phyloP scores from a whole-genome alignment of 2,329 filamentous ascomycete species.

The Aspergillus sp. region DNA sequence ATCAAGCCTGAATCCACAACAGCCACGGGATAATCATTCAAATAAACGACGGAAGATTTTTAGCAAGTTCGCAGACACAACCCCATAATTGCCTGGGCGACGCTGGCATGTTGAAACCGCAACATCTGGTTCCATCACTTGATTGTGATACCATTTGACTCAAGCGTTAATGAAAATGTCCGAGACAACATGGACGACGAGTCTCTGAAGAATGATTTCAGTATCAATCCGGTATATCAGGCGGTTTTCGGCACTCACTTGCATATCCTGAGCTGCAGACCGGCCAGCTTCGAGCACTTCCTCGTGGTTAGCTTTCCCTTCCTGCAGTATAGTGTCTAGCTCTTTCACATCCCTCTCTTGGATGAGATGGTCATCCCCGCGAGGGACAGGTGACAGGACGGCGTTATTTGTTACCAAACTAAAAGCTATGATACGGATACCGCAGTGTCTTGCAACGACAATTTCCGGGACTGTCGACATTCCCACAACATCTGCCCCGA shows the following conservation, averaged over 20 bases:
- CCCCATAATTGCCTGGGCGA: neutral
- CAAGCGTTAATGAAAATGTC: slow-evolving; percentile 26
- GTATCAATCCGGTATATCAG: neutral
- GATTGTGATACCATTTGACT: neutral
- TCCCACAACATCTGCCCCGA: slow-evolving; percentile 68
- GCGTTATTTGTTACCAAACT: slow-evolving; percentile 67
- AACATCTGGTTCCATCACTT: neutral
- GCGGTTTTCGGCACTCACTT: slow-evolving; percentile 42
- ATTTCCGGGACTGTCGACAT: slow-evolving; percentile 72
- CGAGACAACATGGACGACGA: slow-evolving; percentile 35
- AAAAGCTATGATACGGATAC: slow-evolving; percentile 63
- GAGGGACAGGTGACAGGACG: slow-evolving; percentile 58
- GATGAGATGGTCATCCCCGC: slow-evolving; percentile 57
- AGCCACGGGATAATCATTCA: neutral
- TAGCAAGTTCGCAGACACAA: neutral
- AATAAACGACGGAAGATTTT: neutral
- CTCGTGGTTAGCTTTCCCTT: slow-evolving; percentile 63
- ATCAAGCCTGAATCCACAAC: neutral
- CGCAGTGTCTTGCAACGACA: slow-evolving; percentile 63
- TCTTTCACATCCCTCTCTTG: slow-evolving; percentile 51
- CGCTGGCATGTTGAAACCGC: neutral
- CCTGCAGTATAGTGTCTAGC: slow-evolving; percentile 55
- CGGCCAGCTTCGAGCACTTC: slow-evolving; percentile 64
- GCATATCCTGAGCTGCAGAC: slow-evolving; percentile 62
- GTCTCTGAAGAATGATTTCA: slow-evolving; percentile 30